These are phyloP conservation scores for Fusarium domesticum DNA, from an alignment of 2,329 filamentous ascomycete species.

Conservation along the genomic window DNA sequence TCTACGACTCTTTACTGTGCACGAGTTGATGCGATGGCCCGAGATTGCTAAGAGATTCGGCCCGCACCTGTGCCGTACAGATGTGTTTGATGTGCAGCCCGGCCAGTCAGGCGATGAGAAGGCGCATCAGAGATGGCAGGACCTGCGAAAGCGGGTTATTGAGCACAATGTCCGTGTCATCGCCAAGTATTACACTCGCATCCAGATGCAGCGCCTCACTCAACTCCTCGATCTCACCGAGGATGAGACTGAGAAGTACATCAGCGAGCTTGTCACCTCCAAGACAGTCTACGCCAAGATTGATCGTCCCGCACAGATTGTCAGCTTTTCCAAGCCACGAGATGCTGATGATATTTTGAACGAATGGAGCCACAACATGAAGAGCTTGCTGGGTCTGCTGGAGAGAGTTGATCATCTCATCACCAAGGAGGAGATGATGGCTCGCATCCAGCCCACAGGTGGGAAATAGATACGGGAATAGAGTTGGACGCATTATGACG, in stretches of 20 bases:
- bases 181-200: constrained; percentile 98
- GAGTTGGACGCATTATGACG: constrained; percentile 29
- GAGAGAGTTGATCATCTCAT: constrained; percentile 97
- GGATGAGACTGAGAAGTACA: constrained; percentile 98
- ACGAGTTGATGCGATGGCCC: constrained; percentile 98
- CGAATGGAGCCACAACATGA: constrained; percentile 99
- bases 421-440: constrained; percentile 99
- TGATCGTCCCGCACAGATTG: constrained; percentile 85
- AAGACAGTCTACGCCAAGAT: constrained; percentile 99
- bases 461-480: constrained; percentile 32
- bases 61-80: constrained; percentile 79
- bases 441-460: constrained; percentile 73
- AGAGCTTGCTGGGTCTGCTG: constrained; percentile 78
- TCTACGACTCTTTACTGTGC: constrained; percentile 89
- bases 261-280: constrained; percentile 91
- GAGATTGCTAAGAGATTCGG: constrained; percentile 87
- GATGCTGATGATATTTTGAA: constrained; percentile 96
- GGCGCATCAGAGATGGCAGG: constrained; percentile 83
- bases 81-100: constrained; percentile 75
- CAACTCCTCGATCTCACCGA: constrained; percentile 87
- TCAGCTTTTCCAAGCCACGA: constrained; percentile 91
- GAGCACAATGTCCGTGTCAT: constrained; percentile 98
- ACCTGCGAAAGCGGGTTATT: constrained; percentile 95
- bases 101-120: constrained; percentile 71
- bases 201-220: constrained; percentile 86